Evolutionary conservation across 164 flowering plant species (phyloP).

Genomic region (Aristolochia contorta): DNA sequence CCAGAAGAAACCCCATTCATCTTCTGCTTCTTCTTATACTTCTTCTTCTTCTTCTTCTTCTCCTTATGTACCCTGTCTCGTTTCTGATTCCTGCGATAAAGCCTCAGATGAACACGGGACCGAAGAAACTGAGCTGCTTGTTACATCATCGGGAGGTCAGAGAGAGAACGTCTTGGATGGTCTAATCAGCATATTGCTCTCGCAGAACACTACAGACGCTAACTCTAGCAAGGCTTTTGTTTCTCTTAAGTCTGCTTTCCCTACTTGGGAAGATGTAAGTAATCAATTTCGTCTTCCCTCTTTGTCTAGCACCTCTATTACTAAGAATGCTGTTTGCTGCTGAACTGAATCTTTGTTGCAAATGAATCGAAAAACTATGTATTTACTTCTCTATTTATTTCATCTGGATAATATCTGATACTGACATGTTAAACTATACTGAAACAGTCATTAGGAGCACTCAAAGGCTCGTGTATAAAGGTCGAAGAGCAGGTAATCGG

Average conservation of each 20-base stretch:
- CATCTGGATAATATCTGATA: too few relatives aligned
- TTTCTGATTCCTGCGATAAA: too few relatives aligned
- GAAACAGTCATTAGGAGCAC: too few relatives aligned
- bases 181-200: constrained; percentile 52
- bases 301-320: not conserved
- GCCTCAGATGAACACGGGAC: too few relatives aligned
- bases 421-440: too few relatives aligned
- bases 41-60: too few relatives aligned
- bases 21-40: too few relatives aligned
- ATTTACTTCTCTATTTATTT: not conserved
- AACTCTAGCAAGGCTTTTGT: constrained; percentile 70
- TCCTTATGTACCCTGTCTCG: too few relatives aligned
- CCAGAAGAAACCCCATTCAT: constrained; percentile 14
- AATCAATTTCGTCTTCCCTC: not conserved
- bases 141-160: not conserved
- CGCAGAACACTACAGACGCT: constrained; percentile 83
- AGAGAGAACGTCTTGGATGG: constrained; percentile 79
- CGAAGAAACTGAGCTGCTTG: constrained; percentile 1
- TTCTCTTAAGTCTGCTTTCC: constrained; percentile 67
- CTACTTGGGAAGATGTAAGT: constrained; percentile 71
- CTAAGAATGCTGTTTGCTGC: not conserved
- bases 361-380: not conserved
- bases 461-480: too few relatives aligned
- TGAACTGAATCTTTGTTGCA: not conserved
- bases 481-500: too few relatives aligned